These are phyloP conservation scores for Dactylellina cionopaga DNA, from an alignment of 2,329 filamentous ascomycete species.

Conservation along the genomic window DNA sequence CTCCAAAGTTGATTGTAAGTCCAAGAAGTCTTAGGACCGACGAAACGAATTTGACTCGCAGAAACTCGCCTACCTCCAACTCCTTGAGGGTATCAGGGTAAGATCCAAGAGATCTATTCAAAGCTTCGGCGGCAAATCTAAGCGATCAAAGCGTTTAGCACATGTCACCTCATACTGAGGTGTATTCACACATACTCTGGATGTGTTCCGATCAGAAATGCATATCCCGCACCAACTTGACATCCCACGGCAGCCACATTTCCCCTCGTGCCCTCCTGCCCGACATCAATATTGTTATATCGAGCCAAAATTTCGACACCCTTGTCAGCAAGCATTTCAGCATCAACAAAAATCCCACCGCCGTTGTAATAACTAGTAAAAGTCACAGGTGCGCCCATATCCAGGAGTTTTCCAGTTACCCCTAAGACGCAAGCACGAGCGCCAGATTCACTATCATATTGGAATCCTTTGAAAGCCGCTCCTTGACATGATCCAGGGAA, in stretches of 20 bases:
- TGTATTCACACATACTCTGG: constrained; percentile 81
- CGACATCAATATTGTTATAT: constrained; percentile 78
- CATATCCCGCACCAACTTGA: constrained; percentile 81
- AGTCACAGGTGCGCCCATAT: constrained; percentile 66
- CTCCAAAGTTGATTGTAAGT: constrained; percentile 73
- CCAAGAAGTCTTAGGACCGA: constrained; percentile 82
- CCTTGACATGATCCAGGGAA: constrained; percentile 88
- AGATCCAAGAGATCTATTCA: constrained; percentile 74
- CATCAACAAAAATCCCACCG: constrained; percentile 90
- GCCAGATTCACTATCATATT: constrained; percentile 87
- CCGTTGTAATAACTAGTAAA: constrained; percentile 92
- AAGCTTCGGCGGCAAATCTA: constrained; percentile 83
- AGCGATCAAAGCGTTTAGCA: background rate
- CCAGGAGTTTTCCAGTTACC: constrained; percentile 65
- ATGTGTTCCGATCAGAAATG: constrained; percentile 85
- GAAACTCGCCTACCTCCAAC: constrained; percentile 74
- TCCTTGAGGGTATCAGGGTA: constrained; percentile 76
- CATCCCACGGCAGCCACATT: constrained; percentile 85
- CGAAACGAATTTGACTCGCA: constrained; percentile 78
- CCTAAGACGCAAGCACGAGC: constrained; percentile 76
- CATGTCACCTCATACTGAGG: constrained; percentile 35
- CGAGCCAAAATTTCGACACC: constrained; percentile 84
- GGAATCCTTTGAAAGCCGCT: constrained; percentile 86
- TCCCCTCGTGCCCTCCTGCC: constrained; percentile 72
- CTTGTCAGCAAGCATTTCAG: constrained; percentile 68